phyloP scores from a whole-genome alignment of 2,329 filamentous ascomycete genomes.

The Drechslerella coelobrocha region DNA sequence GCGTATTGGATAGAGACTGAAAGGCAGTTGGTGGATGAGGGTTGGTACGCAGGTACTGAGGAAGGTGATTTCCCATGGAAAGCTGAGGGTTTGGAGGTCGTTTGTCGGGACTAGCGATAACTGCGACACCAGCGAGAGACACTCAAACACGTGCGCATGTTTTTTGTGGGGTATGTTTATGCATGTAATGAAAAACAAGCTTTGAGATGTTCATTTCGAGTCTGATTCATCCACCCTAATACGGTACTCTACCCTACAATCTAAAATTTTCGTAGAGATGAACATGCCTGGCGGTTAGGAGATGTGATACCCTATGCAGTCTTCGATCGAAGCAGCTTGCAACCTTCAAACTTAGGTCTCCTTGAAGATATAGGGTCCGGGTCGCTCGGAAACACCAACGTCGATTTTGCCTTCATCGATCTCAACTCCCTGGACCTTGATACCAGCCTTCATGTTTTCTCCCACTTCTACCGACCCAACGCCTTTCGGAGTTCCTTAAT shows the following conservation, averaged over 20 bases:
- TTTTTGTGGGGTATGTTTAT: too few relatives aligned
- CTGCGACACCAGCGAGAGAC: neutral
- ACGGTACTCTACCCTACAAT: too few relatives aligned
- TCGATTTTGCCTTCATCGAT: slow-evolving; percentile 84
- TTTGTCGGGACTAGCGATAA: slow-evolving; percentile 27
- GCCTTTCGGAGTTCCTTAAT: slow-evolving; percentile 83
- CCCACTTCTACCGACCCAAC: slow-evolving; percentile 85
- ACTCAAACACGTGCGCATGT: neutral
- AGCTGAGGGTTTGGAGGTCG: slow-evolving; percentile 29
- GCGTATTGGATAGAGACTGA: slow-evolving; percentile 73
- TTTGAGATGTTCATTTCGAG: too few relatives aligned
- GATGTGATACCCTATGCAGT: too few relatives aligned
- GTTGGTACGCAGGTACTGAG: slow-evolving; percentile 68
- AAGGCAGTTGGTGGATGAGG: slow-evolving; percentile 67
- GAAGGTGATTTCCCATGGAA: slow-evolving; percentile 50
- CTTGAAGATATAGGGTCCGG: slow-evolving; percentile 51
- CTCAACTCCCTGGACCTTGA: slow-evolving; percentile 80
- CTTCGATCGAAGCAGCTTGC: too few relatives aligned
- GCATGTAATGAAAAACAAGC: too few relatives aligned
- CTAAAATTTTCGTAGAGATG: too few relatives aligned
- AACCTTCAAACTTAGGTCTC: slow-evolving; percentile 17
- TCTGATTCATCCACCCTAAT: too few relatives aligned
- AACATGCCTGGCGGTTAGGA: too few relatives aligned
- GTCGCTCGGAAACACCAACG: slow-evolving; percentile 75
- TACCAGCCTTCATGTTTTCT: slow-evolving; percentile 83